Evolutionary conservation across 1,284 basidiomycete species (phyloP).

Genomic region (Sutorius eximius): DNA sequence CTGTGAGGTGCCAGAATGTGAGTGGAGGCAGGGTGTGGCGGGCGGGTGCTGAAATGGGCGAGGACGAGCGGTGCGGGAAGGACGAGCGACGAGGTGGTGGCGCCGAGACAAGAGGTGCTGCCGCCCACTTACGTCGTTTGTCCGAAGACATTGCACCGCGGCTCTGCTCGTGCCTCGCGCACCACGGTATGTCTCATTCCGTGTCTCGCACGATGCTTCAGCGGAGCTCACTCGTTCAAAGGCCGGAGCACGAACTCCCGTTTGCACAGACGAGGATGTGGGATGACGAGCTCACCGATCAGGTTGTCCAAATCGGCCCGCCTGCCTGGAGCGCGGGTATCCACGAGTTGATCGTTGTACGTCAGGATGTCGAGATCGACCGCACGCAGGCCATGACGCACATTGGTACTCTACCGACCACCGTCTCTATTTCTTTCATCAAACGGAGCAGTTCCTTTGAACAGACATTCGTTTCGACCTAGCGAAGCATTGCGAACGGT

Average conservation of each 20-base stretch:
- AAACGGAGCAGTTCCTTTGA: conserved; percentile 64
- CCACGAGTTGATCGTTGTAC: conserved; percentile 67
- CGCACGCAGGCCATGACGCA: conserved; percentile 43
- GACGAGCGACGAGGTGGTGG: no score
- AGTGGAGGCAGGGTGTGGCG: no score
- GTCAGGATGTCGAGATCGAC: conserved; percentile 91
- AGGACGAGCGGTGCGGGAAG: no score
- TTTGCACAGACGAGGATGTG: conserved; percentile 75
- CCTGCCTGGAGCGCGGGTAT: conserved; percentile 50
- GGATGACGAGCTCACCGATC: conserved; percentile 72
- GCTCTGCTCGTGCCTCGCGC: no score
- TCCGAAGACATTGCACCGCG: no score
- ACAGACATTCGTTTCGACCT: conserved; percentile 57
- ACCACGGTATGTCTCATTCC: no score
- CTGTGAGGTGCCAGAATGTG: no score
- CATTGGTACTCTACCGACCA: conserved; percentile 80
- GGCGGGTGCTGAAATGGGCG: no score
- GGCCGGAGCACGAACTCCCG: conserved; percentile 93
- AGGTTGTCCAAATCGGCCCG: conserved; percentile 49
- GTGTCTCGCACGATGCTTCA: background rate
- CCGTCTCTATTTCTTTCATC: conserved; percentile 75
- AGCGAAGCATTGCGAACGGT: background rate
- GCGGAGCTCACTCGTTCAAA: conserved; percentile 69
- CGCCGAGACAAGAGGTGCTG: no score
- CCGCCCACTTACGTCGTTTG: no score